Percentiles rank a stretch among this genome's conserved stretches.
These are phyloP conservation scores for Nannizziopsis barbatae DNA, from an alignment of 2,329 filamentous ascomycete species.

Conservation along the genomic window DNA sequence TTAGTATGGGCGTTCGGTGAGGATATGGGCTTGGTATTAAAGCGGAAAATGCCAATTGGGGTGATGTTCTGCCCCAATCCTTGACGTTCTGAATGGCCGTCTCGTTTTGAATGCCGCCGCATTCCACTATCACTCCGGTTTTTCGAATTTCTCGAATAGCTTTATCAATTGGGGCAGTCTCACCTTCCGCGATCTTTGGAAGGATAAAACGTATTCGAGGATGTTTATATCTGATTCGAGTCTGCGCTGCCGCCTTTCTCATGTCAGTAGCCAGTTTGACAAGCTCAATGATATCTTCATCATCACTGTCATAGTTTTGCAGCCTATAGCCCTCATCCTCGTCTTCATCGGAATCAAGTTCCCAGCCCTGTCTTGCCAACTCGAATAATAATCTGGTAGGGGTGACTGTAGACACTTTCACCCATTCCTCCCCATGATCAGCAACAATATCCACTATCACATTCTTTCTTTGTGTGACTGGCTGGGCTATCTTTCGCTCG, in stretches of 20 bases:
- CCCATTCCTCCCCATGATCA: slow-evolving; percentile 53
- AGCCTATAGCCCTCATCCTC: slow-evolving; percentile 30
- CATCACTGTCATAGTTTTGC: slow-evolving; percentile 35
- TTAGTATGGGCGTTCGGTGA: slow-evolving; percentile 34
- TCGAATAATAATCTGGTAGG: slow-evolving; percentile 55
- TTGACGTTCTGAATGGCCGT: not conserved
- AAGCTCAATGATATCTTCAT: slow-evolving; percentile 48
- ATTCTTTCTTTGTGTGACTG: slow-evolving; percentile 34
- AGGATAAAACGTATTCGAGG: slow-evolving; percentile 51
- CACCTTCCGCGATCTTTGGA: slow-evolving; percentile 45
- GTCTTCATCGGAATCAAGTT: slow-evolving; percentile 38
- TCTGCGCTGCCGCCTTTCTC: slow-evolving; percentile 45
- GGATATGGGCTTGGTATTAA: slow-evolving; percentile 34
- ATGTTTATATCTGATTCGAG: slow-evolving; percentile 48
- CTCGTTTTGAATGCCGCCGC: slow-evolving; percentile 18
- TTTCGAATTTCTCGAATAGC: slow-evolving; percentile 46
- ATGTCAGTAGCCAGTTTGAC: slow-evolving; percentile 51
- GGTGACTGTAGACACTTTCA: slow-evolving; percentile 56
- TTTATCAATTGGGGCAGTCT: slow-evolving; percentile 44
- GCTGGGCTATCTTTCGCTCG: slow-evolving; percentile 28
- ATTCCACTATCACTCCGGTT: slow-evolving; percentile 37
- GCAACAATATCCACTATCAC: slow-evolving; percentile 55
- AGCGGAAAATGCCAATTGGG: slow-evolving; percentile 20
- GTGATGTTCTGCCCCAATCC: slow-evolving; percentile 1
- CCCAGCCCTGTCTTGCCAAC: slow-evolving; percentile 57